Conservation (phyloP, 352 stramenopile genomes). For the Phytophthora colocasiae region DNA sequence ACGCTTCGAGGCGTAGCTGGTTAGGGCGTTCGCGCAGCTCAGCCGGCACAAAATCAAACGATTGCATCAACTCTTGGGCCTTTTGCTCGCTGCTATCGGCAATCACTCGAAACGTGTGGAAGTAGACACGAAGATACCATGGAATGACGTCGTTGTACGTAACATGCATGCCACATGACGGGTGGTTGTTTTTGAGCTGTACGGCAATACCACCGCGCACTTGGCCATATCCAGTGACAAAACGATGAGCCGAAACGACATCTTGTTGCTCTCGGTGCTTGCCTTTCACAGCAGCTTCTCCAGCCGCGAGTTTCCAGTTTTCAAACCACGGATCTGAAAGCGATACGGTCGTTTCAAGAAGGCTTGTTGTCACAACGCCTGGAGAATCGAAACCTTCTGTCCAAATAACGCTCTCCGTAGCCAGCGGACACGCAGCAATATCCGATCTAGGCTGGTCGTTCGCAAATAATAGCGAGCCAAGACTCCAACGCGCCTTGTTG, state of each 20-base stretch:
- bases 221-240: slow-evolving; percentile 80
- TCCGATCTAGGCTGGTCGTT: slow-evolving; percentile 10
- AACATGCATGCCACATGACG: slow-evolving; percentile 56
- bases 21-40: slow-evolving; percentile 64
- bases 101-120: slow-evolving; percentile 62
- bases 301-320: slow-evolving; percentile 27
- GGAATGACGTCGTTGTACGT: slow-evolving; percentile 79
- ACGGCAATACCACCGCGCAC: slow-evolving; percentile 77
- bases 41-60: slow-evolving; percentile 66
- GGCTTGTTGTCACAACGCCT: slow-evolving; percentile 22
- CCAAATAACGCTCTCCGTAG: slow-evolving; percentile 44
- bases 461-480: slow-evolving; percentile 58
- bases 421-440: slow-evolving; percentile 51
- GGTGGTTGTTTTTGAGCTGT: slow-evolving; percentile 67
- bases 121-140: slow-evolving; percentile 86
- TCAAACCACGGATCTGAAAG: slow-evolving; percentile 30
- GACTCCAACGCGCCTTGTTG: slow-evolving; percentile 41
- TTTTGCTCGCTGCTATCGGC: slow-evolving; percentile 14
- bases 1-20: slow-evolving; percentile 58
- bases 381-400: slow-evolving; percentile 34
- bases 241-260: slow-evolving; percentile 71
- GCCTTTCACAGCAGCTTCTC: slow-evolving; percentile 10
- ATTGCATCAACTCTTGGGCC: slow-evolving; percentile 18
- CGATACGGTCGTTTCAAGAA: slow-evolving; percentile 23
- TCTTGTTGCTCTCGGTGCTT: slow-evolving; percentile 32